A percentile compares a stretch with the other conserved stretches of the same genome.
phyloP scores from a whole-genome alignment of 768 basidiomycete species.

The Lactarius sp. region DNA sequence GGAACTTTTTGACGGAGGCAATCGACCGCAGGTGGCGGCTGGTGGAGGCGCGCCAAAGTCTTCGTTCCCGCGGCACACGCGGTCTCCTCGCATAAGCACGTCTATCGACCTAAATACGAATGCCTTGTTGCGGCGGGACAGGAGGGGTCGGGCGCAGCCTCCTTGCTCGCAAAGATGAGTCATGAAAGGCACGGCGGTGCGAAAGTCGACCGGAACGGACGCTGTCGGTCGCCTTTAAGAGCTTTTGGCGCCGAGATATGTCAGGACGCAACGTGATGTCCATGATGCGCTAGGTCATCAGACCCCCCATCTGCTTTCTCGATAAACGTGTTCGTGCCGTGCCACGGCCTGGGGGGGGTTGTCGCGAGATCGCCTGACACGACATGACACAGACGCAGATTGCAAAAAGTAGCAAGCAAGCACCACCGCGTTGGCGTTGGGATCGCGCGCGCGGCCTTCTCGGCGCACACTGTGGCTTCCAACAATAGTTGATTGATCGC shows the following conservation, averaged over 20 bases:
- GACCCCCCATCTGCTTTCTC: background rate
- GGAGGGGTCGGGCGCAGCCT: background rate
- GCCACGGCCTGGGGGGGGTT: background rate
- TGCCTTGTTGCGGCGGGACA: background rate
- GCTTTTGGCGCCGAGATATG: background rate
- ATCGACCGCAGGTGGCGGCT: background rate
- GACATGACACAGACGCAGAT: background rate
- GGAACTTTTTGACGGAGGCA: background rate
- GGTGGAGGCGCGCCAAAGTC: background rate
- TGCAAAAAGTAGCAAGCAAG: background rate
- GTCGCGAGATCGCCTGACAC: slow-evolving; percentile 2
- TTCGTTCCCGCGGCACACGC: background rate
- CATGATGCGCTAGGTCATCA: background rate
- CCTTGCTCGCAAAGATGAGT: background rate
- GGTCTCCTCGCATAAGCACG: background rate
- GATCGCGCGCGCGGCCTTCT: background rate
- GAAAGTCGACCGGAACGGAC: background rate
- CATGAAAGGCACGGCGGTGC: background rate
- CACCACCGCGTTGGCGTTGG: background rate
- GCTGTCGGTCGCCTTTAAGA: background rate
- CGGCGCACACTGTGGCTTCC: background rate
- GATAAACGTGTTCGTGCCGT: background rate
- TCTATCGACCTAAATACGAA: background rate
- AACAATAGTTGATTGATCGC: background rate
- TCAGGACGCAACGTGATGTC: background rate